phyloP scores from a whole-genome alignment of 495 filamentous ascomycete species.

The Xylaria acuta region DNA sequence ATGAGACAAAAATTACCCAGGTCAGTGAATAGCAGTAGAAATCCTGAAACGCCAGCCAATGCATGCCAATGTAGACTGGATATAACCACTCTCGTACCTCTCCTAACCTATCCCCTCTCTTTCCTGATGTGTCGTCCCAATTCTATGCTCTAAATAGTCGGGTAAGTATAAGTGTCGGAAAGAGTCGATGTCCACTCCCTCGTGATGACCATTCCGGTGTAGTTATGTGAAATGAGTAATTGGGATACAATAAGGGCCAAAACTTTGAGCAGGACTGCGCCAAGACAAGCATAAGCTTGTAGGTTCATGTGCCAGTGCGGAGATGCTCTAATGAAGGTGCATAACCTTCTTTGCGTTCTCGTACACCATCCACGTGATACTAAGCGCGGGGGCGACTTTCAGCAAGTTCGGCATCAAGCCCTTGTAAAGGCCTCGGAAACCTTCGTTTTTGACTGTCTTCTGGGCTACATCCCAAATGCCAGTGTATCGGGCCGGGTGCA shows the following conservation, averaged over 20 bases:
- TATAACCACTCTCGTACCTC: constrained; percentile 16
- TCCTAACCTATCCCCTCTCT: not conserved
- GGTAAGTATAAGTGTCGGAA: constrained; percentile 16
- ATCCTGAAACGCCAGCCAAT: constrained; percentile 30
- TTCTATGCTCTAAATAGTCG: constrained; percentile 24
- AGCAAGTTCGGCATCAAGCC: constrained; percentile 94
- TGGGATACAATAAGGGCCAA: not conserved
- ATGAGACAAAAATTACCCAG: constrained; percentile 20
- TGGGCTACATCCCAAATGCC: constrained; percentile 85
- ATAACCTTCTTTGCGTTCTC: constrained; percentile 89
- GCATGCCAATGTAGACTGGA: constrained; percentile 22
- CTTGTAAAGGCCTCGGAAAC: constrained; percentile 87
- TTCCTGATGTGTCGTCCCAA: constrained; percentile 8
- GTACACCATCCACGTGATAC: constrained; percentile 97
- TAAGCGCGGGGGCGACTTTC: constrained; percentile 95
- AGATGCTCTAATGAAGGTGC: constrained; percentile 61
- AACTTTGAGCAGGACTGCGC: not conserved
- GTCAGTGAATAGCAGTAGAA: constrained; percentile 13
- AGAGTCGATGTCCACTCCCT: constrained; percentile 9
- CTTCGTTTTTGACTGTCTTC: constrained; percentile 83
- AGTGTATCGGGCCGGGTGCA: constrained; percentile 89
- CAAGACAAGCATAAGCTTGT: not conserved
- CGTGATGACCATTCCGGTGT: not conserved
- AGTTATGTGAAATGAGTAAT: not conserved
- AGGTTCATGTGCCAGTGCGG: not conserved